phyloP scores from a whole-genome alignment of 176 grass and related monocot species.

The Saccharum officinarum region DNA sequence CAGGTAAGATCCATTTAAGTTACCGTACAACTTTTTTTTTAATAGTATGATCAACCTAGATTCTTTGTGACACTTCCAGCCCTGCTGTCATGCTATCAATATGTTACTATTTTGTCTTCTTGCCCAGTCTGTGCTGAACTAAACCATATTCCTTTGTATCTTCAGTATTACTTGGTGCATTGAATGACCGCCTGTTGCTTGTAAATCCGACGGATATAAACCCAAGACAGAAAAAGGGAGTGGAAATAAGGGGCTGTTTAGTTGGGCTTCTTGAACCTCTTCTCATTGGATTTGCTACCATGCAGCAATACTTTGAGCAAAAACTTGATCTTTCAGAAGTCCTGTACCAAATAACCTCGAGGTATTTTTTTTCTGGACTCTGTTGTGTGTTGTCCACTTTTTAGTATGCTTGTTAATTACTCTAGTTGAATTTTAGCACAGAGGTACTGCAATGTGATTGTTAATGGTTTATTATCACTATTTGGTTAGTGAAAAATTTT shows the following conservation, averaged over 20 bases:
- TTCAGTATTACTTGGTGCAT: constrained; percentile 86
- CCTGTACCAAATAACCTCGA: constrained; percentile 97
- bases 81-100: constrained; percentile 13
- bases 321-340: constrained; percentile 97
- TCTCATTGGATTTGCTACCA: constrained; percentile 97
- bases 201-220: constrained; percentile 97
- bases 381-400: not conserved
- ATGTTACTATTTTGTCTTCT: constrained; percentile 22
- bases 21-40: not conserved
- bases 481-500: not conserved
- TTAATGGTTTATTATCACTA: constrained; percentile 9
- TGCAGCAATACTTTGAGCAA: constrained; percentile 98
- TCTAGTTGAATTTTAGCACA: not conserved
- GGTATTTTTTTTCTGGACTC: constrained; percentile 49
- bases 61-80: not conserved
- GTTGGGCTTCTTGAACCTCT: constrained; percentile 97
- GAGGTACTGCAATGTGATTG: not conserved
- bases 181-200: constrained; percentile 90
- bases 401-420: constrained; percentile 27
- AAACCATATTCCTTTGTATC: constrained; percentile 32
- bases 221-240: constrained; percentile 96
- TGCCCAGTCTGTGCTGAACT: constrained; percentile 6
- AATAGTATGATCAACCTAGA: not conserved
- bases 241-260: constrained; percentile 93
- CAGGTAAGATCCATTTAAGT: constrained; percentile 48